phyloP scores from a whole-genome alignment of 2,329 filamentous ascomycete species.

The Alternaria sp. region DNA sequence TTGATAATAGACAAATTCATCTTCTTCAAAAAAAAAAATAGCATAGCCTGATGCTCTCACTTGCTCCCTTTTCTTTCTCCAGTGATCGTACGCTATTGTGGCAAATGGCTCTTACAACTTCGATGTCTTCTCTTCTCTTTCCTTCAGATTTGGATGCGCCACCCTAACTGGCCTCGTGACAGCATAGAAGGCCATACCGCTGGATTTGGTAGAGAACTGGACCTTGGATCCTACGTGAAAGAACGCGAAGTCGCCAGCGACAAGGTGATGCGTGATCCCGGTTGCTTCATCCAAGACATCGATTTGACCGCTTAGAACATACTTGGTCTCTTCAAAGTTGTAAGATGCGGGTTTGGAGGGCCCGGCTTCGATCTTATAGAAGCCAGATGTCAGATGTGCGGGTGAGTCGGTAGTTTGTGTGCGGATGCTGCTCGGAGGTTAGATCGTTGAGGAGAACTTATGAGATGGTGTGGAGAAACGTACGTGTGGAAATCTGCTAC shows the following conservation, averaged over 20 bases:
- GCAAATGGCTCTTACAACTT: too few species aligned
- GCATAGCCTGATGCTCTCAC: too few species aligned
- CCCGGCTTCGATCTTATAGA: constrained; percentile 32
- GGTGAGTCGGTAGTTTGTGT: constrained; percentile 25
- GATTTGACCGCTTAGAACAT: constrained; percentile 26
- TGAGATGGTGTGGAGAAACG: background rate
- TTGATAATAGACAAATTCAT: too few species aligned
- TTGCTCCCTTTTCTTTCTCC: too few species aligned
- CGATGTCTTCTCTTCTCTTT: constrained; percentile 4
- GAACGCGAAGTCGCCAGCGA: constrained; percentile 32
- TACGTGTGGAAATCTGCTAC: constrained; percentile 34
- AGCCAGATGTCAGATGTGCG: constrained; percentile 28
- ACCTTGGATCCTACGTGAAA: constrained; percentile 31
- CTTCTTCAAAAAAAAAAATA: too few species aligned
- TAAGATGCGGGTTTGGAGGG: constrained; percentile 24
- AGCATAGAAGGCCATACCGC: constrained; percentile 29
- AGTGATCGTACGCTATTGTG: too few species aligned
- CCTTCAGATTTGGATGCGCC: constrained; percentile 22
- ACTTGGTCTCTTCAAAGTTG: constrained; percentile 31
- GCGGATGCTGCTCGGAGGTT: constrained; percentile 16
- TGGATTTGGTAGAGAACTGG: constrained; percentile 28
- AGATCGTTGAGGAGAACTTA: background rate
- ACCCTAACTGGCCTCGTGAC: constrained; percentile 25
- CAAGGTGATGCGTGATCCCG: constrained; percentile 27
- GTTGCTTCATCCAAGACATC: constrained; percentile 30